These are phyloP conservation scores for Dorcoceras hygrometricum DNA, from an alignment of 257 asterid genomes.

Conservation along the genomic window DNA sequence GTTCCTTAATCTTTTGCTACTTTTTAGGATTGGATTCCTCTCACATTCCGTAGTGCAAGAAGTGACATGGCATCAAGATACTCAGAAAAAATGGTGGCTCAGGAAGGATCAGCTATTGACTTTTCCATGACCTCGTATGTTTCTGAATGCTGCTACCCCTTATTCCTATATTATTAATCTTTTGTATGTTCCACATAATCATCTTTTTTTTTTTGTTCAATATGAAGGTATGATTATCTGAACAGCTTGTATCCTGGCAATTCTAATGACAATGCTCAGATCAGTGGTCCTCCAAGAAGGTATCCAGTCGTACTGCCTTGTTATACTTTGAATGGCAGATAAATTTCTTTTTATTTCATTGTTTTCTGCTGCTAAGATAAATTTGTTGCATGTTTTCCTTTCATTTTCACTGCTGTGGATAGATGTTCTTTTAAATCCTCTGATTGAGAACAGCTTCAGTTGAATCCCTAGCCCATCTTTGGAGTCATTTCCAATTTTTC, in stretches of 20 bases:
- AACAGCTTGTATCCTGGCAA: conserved; percentile 59
- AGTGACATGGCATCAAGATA: conserved; percentile 56
- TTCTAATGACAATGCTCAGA: conserved; percentile 32
- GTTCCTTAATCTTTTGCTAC: conserved; percentile 10
- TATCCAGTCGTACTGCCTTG: conserved; percentile 25
- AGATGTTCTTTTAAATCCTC: not conserved
- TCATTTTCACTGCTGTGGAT: conserved; percentile 11
- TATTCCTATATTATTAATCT: conserved; percentile 12
- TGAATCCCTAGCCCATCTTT: conserved; percentile 7
- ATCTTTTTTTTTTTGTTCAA: conserved; percentile 14
- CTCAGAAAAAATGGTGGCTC: conserved; percentile 46
- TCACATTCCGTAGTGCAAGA: conserved; percentile 55
- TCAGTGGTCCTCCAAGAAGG: conserved; percentile 58
- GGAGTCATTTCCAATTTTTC: not conserved
- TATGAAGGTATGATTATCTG: conserved; percentile 71
- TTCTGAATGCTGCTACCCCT: conserved; percentile 16
- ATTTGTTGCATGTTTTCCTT: conserved; percentile 6
- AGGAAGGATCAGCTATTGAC: conserved; percentile 41
- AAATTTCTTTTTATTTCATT: conserved; percentile 5
- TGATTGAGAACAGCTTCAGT: conserved; percentile 6
- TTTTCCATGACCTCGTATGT: conserved; percentile 78
- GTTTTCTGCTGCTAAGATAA: conserved; percentile 7
- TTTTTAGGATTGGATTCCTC: conserved; percentile 70
- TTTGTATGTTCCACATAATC: not conserved
- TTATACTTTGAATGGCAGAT: not conserved